Evolutionary conservation across 345 rosid species (phyloP).

Genomic region (Citrus hindsii): DNA sequence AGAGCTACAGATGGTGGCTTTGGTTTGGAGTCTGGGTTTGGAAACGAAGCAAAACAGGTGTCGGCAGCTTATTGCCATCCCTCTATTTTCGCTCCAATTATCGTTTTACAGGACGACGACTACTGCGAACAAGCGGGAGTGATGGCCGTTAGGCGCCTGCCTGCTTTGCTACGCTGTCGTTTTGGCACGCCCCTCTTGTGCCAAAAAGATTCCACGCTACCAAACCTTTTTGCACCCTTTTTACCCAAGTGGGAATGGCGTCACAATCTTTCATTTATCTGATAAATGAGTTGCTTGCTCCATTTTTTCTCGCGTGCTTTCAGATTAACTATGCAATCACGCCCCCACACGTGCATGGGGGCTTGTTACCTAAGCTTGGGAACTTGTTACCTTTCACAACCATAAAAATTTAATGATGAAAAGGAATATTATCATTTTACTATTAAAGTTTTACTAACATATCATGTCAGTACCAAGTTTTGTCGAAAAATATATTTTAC

Average conservation of each 20-base stretch:
- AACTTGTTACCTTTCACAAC: too few relatives aligned
- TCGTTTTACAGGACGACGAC: not conserved
- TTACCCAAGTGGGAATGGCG: not conserved
- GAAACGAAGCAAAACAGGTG: conserved; percentile 1
- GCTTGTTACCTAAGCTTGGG: too few relatives aligned
- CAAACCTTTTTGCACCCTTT: not conserved
- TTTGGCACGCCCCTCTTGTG: not conserved
- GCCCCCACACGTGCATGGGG: not conserved
- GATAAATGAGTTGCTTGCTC: not conserved
- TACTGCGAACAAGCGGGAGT: too few relatives aligned
- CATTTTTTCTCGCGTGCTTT: not conserved
- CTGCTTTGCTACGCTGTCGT: not conserved
- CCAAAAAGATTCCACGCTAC: too few relatives aligned
- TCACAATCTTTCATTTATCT: not conserved
- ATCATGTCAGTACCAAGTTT: rapidly evolving
- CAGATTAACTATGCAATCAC: not conserved
- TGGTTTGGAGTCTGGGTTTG: not conserved
- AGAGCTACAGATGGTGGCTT: conserved; percentile 19
- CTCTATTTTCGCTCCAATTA: not conserved
- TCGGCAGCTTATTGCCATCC: not conserved
- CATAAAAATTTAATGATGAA: too few relatives aligned
- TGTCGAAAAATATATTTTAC: rapidly evolving
- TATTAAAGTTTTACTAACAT: rapidly evolving
- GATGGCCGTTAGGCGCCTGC: too few relatives aligned
- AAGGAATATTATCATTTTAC: too few relatives aligned